A percentile compares a stretch with the other conserved stretches of the same genome.
Conservation (phyloP, 2,329 filamentous ascomycete genomes). For the Grosmannia huntii region DNA sequence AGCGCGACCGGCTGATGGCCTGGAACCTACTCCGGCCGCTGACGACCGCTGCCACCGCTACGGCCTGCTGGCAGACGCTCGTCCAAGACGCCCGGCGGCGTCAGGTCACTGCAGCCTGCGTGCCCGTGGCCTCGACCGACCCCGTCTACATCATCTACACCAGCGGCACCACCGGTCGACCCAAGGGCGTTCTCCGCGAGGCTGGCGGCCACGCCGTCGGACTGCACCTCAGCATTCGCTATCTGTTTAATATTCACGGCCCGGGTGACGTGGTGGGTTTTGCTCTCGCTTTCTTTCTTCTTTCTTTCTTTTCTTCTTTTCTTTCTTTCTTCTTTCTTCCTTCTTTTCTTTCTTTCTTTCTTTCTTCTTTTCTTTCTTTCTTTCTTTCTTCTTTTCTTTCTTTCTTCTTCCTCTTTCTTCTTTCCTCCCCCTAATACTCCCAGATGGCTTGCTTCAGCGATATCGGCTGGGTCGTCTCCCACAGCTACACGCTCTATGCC, state of each 20-base stretch:
- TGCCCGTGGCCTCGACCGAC: constrained; percentile 67
- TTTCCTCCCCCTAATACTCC: neutral
- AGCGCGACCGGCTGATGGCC: constrained; percentile 54
- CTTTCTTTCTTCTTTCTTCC: neutral
- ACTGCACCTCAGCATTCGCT: constrained; percentile 67
- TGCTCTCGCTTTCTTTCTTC: too few relatives aligned
- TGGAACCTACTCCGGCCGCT: constrained; percentile 51
- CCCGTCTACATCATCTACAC: constrained; percentile 87
- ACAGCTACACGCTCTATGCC: constrained; percentile 73
- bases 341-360: neutral
- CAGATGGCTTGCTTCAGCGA: constrained; percentile 39
- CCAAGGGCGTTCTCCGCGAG: constrained; percentile 73
- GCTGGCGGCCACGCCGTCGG: constrained; percentile 82
- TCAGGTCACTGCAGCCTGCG: constrained; percentile 57
- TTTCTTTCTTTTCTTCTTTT: neutral
- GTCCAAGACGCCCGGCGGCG: constrained; percentile 57
- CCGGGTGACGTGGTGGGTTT: constrained; percentile 56
- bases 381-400: neutral
- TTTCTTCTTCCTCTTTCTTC: neutral
- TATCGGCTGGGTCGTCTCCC: constrained; percentile 82
- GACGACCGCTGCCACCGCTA: constrained; percentile 22
- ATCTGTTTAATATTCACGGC: constrained; percentile 70
- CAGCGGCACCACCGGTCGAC: constrained; percentile 67
- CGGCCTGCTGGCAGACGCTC: constrained; percentile 55
- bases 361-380: neutral